A percentile compares a stretch with the other conserved stretches of the same genome.
Evolutionary conservation across 2,329 filamentous ascomycete species (phyloP).

Genomic region (Cyclaneusma minus): DNA sequence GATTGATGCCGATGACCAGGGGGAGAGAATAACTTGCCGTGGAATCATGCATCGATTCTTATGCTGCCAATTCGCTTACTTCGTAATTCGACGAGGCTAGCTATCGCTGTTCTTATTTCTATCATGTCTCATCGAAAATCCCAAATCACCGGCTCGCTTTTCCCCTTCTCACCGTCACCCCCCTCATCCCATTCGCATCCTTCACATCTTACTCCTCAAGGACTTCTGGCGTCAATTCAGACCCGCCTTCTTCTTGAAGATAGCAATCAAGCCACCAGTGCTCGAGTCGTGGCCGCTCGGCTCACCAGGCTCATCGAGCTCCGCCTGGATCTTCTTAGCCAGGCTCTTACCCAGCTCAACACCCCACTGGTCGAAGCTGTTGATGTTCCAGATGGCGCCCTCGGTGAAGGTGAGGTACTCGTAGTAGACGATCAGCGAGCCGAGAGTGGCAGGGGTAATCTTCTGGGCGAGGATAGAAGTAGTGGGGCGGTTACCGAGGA

Average conservation of each 20-base stretch:
- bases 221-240: no score
- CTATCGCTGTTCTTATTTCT: no score
- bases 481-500: slow-evolving; percentile 92
- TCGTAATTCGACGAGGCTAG: no score
- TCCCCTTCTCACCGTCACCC: no score
- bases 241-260: slow-evolving; percentile 69
- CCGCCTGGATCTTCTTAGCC: slow-evolving; percentile 77
- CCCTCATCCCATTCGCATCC: neutral
- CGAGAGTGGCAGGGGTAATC: slow-evolving; percentile 87
- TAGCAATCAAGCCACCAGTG: slow-evolving; percentile 77
- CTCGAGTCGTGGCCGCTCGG: slow-evolving; percentile 67
- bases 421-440: slow-evolving; percentile 95
- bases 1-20: no score
- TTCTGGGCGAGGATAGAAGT: slow-evolving; percentile 82
- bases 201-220: neutral
- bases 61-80: no score
- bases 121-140: no score
- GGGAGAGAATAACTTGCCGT: no score
- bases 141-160: no score
- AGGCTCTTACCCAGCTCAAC: slow-evolving; percentile 94
- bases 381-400: slow-evolving; percentile 98
- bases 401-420: slow-evolving; percentile 98
- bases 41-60: no score
- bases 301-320: slow-evolving; percentile 67
- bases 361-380: slow-evolving; percentile 99